phyloP scores from a whole-genome alignment of 495 filamentous ascomycete genomes.

The Cairneyella variabilis region DNA sequence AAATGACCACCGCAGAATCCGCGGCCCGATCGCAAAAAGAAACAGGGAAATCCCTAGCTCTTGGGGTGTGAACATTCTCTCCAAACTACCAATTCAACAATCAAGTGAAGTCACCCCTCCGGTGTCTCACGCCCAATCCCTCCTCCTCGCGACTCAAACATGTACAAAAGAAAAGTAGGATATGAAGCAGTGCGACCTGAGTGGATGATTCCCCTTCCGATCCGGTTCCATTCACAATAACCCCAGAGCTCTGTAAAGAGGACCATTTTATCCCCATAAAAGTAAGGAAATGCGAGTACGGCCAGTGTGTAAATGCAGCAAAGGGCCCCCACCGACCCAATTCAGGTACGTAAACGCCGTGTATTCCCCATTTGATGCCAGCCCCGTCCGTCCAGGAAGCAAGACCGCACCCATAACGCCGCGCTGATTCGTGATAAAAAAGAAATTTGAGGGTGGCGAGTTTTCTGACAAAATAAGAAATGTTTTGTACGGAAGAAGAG shows the following conservation, averaged over 20 bases:
- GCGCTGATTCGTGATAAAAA: conserved; percentile 7
- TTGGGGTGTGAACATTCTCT: conserved; percentile 5
- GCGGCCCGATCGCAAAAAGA: too few species aligned
- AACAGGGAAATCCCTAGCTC: too few species aligned
- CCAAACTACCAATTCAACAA: background rate
- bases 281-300: conserved; percentile 3
- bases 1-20: too few species aligned
- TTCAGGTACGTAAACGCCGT: conserved; percentile 1
- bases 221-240: too few species aligned
- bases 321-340: background rate
- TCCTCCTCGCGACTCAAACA: background rate
- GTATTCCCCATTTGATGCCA: background rate
- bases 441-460: conserved; percentile 5
- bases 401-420: conserved; percentile 14
- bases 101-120: background rate
- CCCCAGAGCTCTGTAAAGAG: too few species aligned
- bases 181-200: too few species aligned
- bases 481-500: background rate
- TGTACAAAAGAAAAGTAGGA: conserved; percentile 11
- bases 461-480: background rate
- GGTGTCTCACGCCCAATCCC: background rate
- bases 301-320: conserved; percentile 24
- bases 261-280: too few species aligned
- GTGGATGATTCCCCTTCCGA: too few species aligned
- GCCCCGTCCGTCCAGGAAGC: background rate